Conservation (phyloP, 805 yeast genomes). For the Yarrowia sp. region DNA sequence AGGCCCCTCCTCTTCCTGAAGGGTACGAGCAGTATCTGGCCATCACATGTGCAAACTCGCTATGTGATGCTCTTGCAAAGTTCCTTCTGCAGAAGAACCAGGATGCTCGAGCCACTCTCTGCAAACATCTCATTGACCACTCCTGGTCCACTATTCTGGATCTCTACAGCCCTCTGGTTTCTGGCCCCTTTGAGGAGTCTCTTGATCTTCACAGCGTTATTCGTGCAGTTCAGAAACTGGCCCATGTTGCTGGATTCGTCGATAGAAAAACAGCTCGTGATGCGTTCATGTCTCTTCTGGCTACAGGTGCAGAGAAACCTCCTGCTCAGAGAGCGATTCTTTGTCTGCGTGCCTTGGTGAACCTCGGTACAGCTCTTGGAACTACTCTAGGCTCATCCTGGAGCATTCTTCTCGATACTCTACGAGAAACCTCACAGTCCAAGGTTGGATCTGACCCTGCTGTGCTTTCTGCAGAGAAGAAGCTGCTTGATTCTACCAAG, state of each 20-base stretch:
- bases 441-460: conserved; percentile 20
- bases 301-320: conserved; percentile 33
- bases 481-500: conserved; percentile 60
- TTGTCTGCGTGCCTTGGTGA: conserved; percentile 73
- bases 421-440: conserved; percentile 35
- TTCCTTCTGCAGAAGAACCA: conserved; percentile 32
- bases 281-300: conserved; percentile 45
- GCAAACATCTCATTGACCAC: conserved; percentile 29
- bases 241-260: conserved; percentile 81
- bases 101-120: not conserved
- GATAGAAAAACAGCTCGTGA: conserved; percentile 58
- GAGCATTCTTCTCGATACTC: conserved; percentile 57
- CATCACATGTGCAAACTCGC: conserved; percentile 49
- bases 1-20: conserved; percentile 66
- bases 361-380: conserved; percentile 80
- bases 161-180: conserved; percentile 53
- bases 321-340: conserved; percentile 42
- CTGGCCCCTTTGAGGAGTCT: conserved; percentile 68
- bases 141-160: conserved; percentile 44
- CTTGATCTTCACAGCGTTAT: conserved; percentile 59
- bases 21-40: conserved; percentile 63
- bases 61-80: conserved; percentile 68
- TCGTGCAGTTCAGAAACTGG: conserved; percentile 72
- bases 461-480: conserved; percentile 36
- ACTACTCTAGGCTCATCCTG: conserved; percentile 65